These are phyloP conservation scores for Tubosaeta brunneosetosa DNA, from an alignment of 768 basidiomycete genomes.

Conservation along the genomic window DNA sequence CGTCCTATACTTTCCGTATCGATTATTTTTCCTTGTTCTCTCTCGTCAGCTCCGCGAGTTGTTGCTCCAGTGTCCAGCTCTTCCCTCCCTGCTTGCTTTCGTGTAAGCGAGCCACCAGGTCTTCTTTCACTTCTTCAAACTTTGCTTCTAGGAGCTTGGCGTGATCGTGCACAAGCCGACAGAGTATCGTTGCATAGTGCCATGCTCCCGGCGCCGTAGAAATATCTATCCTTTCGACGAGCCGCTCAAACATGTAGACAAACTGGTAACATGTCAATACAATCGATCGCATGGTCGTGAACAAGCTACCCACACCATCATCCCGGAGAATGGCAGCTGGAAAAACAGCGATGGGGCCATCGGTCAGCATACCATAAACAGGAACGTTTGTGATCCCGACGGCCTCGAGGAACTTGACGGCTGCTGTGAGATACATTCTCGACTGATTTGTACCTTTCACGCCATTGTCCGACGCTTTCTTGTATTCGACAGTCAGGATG, in stretches of 20 bases:
- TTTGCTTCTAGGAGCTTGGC: neutral
- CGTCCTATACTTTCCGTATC: no score
- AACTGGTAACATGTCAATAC: neutral
- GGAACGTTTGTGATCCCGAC: no score
- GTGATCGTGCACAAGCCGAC: conserved; percentile 4
- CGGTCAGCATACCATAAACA: no score
- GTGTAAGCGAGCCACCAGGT: neutral
- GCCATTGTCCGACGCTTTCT: no score
- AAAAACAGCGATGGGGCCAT: no score
- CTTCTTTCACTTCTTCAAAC: neutral
- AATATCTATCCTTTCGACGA: conserved; percentile 3
- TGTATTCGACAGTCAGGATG: no score
- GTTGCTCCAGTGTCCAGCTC: conserved; percentile 2
- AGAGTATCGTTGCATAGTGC: conserved; percentile 8
- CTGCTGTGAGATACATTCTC: no score
- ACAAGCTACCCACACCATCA: no score
- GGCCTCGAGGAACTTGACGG: no score
- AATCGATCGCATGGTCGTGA: no score
- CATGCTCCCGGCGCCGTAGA: conserved; percentile 7
- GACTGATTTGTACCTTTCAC: no score
- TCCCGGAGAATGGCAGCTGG: no score
- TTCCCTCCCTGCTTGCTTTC: neutral
- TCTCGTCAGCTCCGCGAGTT: neutral
- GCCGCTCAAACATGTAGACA: conserved; percentile 3
- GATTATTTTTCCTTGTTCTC: conserved; percentile 1